phyloP scores from a whole-genome alignment of 1,284 basidiomycete genomes.

The Malassezia obtusa region DNA sequence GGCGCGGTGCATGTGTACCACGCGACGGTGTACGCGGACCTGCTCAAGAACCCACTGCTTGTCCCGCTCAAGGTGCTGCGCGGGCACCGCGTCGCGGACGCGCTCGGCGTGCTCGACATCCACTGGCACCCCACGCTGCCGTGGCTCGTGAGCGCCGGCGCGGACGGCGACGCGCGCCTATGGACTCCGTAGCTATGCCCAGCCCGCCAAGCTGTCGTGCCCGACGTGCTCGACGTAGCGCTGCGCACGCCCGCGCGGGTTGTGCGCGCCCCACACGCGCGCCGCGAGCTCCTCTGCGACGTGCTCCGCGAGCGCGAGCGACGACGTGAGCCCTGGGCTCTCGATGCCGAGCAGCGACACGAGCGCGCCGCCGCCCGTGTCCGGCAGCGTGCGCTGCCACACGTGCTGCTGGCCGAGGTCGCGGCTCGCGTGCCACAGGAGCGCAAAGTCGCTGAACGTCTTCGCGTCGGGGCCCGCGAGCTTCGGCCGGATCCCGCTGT shows the following conservation, averaged over 20 bases:
- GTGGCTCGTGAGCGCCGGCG: constrained; percentile 85
- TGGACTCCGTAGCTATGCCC: constrained; percentile 55
- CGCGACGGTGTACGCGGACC: constrained; percentile 71
- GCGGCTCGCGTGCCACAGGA: constrained; percentile 43
- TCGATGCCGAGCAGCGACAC: constrained; percentile 55
- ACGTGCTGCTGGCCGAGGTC: constrained; percentile 24
- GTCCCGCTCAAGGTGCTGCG: constrained; percentile 92
- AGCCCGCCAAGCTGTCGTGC: constrained; percentile 1
- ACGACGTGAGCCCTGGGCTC: constrained; percentile 53
- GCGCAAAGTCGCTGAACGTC: constrained; percentile 73
- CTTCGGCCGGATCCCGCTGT: constrained; percentile 85
- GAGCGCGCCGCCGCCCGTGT: constrained; percentile 23
- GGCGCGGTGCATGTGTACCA: constrained; percentile 96
- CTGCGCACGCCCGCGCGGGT: constrained; percentile 7
- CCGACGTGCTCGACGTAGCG: constrained; percentile 10
- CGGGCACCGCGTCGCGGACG: constrained; percentile 73
- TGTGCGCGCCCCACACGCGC: constrained; percentile 45
- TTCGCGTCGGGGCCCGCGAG: constrained; percentile 59
- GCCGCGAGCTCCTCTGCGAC: constrained; percentile 50
- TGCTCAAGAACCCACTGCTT: constrained; percentile 84
- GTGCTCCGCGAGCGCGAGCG: constrained; percentile 52
- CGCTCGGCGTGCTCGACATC: constrained; percentile 80
- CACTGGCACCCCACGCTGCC: constrained; percentile 81
- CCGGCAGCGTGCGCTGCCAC: constrained; percentile 29
- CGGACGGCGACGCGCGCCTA: constrained; percentile 76